Base-by-base conservation (phyloP, 192 early-diverging fungal genomes). In the Coemansia sp. region DNA sequence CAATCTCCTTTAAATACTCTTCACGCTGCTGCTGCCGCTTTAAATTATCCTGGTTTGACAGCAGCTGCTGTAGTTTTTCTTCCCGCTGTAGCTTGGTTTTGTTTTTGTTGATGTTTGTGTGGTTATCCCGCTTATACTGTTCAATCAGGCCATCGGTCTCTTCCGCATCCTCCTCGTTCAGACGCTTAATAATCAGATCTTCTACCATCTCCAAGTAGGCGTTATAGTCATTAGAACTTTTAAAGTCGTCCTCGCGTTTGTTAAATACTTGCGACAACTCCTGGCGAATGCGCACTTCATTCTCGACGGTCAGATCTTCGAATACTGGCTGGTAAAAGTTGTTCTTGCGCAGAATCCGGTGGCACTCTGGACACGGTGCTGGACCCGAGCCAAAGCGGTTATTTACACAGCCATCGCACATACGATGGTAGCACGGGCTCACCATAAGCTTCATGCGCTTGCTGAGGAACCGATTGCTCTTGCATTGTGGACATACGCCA, bases 321-420 rank as follows among this genome's bases (percentile, higher is more conserved):
- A 98, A 98, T 15, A 90, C 93, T 48, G 93, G 94, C 47, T 84
- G 84, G 55, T 90, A 88, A 78, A 96, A 97, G 40, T 92, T 84
- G 62, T 82, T 85, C 64, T 93, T 95, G 62, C 91, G 76, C 47
- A 98, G 83, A 14, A 87, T 89, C 44, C 82, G 82, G 17, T 85
- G 84, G 83, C 95, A 98, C 15, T 91, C 89, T 0, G 94, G 96
- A 71, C 96, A 98, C 4, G 93, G 91, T 1, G 90, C 93, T 17
- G 94, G 90, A 2, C 96, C 96, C 34, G 85, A 78, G 25, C 83
- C 74, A 79, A 94, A 98, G 36, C 91, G 68, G 19, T 90, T 85
- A 59, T 91, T 87, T 62, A 97, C 93, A 73, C 96, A 98, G 12
- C 82, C 85, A 57, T 95, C 94, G 68, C 96, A 98, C 93, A 98